A percentile compares a stretch with the other conserved stretches of the same genome.
phyloP scores from a whole-genome alignment of 495 filamentous ascomycete species.

The Pseudotulostoma volvatum region DNA sequence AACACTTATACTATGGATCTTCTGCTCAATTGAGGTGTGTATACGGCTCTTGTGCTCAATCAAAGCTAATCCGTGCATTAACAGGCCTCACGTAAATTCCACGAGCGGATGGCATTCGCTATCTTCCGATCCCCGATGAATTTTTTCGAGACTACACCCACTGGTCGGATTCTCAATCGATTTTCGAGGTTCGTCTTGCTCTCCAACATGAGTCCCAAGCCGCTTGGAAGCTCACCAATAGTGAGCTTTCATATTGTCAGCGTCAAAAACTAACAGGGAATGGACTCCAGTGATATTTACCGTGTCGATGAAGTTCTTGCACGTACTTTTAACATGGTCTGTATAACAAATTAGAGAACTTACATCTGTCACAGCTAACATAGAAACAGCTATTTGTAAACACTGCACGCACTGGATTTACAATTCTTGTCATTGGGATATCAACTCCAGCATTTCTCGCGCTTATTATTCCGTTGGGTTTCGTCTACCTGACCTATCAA shows the following conservation, averaged over 20 bases:
- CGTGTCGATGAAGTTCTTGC: conserved; percentile 90
- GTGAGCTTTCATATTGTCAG: too few relatives aligned
- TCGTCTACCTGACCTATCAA: conserved; percentile 83
- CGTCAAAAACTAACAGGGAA: too few relatives aligned
- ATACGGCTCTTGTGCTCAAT: conserved; percentile 3
- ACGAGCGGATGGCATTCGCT: conserved; percentile 94
- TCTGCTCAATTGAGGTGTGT: conserved; percentile 89
- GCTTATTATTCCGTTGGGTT: conserved; percentile 64
- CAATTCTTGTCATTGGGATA: conserved; percentile 65
- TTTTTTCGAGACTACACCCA: conserved; percentile 98
- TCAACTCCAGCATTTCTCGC: conserved; percentile 68
- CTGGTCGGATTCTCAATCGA: conserved; percentile 86
- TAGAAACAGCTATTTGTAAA: conserved; percentile 65
- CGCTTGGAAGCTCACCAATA: too few relatives aligned
- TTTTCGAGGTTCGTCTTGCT: conserved; percentile 63
- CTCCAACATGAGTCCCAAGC: too few relatives aligned
- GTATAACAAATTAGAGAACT: conserved; percentile 4
- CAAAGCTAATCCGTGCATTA: conserved; percentile 8
- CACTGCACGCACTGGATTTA: conserved; percentile 68
- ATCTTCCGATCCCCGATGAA: conserved; percentile 98
- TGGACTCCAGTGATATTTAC: conserved; percentile 77
- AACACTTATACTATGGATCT: conserved; percentile 94
- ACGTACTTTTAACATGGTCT: conserved; percentile 71
- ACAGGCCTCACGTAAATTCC: conserved; percentile 81
- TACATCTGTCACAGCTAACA: conserved; percentile 9